phyloP scores from a whole-genome alignment of 139 green algal species.

The Asterochloris erici region DNA sequence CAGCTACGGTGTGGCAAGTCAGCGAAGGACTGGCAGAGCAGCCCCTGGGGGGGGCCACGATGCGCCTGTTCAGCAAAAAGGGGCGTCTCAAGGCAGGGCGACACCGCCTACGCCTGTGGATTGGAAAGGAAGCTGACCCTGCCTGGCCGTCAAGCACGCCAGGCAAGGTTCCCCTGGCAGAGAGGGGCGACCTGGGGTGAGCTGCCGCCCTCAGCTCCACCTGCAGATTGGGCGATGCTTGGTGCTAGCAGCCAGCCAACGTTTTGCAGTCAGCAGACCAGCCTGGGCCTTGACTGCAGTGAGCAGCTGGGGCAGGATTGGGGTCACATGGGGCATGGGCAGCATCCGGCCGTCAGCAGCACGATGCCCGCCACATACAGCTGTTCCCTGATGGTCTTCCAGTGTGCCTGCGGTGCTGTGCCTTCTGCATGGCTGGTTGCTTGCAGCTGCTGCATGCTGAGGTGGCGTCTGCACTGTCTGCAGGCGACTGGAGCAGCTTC shows the following conservation, averaged over 20 bases:
- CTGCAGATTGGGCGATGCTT: conserved; percentile 2
- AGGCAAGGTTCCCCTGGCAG: conserved; percentile 66
- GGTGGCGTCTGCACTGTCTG: neutral
- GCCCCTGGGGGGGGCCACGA: conserved; percentile 55
- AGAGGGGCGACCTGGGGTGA: conserved; percentile 49
- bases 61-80: conserved; percentile 87
- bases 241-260: too few species aligned
- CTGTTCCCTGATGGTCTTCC: too few species aligned
- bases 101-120: conserved; percentile 67
- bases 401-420: too few species aligned
- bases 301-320: too few species aligned
- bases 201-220: neutral
- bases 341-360: too few species aligned
- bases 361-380: too few species aligned
- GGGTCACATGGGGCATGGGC: too few species aligned
- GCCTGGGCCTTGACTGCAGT: too few species aligned
- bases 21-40: conserved; percentile 24
- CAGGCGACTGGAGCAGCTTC: conserved; percentile 64
- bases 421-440: too few species aligned
- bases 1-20: conserved; percentile 63
- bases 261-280: too few species aligned
- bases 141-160: conserved; percentile 54
- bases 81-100: conserved; percentile 75
- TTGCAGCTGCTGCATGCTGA: too few species aligned
- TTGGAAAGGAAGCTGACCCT: conserved; percentile 42